These are phyloP conservation scores for Dictyostelium citrinum DNA, from an alignment of 78 protist genomes.

Conservation along the genomic window DNA sequence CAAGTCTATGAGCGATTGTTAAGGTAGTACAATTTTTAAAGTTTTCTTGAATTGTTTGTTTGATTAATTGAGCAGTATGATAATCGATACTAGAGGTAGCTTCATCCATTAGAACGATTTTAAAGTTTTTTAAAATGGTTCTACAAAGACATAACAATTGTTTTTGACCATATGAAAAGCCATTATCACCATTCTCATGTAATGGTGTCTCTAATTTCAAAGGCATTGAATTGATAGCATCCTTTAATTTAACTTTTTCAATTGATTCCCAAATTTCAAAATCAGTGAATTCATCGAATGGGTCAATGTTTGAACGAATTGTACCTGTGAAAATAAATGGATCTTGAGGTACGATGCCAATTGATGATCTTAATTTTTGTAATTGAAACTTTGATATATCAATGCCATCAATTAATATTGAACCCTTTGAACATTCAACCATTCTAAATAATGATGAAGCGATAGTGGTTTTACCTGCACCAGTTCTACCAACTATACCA, in stretches of 20 bases:
- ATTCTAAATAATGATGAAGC: constrained; percentile 79
- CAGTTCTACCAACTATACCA: constrained; percentile 93
- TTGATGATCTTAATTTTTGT: constrained; percentile 43
- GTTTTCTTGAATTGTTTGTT: constrained; percentile 9
- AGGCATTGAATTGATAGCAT: constrained; percentile 12
- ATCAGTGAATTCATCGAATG: constrained; percentile 28
- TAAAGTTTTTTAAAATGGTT: constrained; percentile 89
- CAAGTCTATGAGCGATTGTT: constrained; percentile 96
- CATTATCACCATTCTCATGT: constrained; percentile 79
- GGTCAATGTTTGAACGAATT: constrained; percentile 68
- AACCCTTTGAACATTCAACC: constrained; percentile 56
- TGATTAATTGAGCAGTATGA: constrained; percentile 84
- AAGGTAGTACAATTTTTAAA: constrained; percentile 87
- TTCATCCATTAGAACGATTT: constrained; percentile 93
- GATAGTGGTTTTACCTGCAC: constrained; percentile 87
- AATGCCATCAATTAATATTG: constrained; percentile 74
- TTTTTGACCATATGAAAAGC: constrained; percentile 90
- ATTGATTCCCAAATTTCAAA: constrained; percentile 77
- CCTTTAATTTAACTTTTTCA: constrained; percentile 55
- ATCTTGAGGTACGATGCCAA: constrained; percentile 94
- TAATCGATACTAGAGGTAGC: constrained; percentile 96
- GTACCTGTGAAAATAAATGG: constrained; percentile 90
- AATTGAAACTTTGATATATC: constrained; percentile 69
- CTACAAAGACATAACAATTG: constrained; percentile 96
- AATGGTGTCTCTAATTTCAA: constrained; percentile 10